Conservation (phyloP, 495 filamentous ascomycete genomes). For the Thermothielavioides terrestris region DNA sequence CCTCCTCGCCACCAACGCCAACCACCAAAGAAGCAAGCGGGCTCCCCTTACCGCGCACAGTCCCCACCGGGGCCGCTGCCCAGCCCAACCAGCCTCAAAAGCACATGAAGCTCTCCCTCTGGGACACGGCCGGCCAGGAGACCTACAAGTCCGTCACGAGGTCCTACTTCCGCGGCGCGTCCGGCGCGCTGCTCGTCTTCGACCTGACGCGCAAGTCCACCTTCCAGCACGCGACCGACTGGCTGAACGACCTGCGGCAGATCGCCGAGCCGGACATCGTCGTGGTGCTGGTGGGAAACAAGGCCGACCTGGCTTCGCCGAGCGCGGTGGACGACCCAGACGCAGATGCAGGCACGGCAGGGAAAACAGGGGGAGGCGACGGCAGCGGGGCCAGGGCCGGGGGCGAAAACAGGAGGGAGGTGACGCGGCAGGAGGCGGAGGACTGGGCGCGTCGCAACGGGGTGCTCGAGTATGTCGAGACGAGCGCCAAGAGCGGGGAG, state of each 20-base stretch:
- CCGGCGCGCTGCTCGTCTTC: slow-evolving; percentile 86
- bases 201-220: slow-evolving; percentile 84
- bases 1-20: slow-evolving; percentile 12
- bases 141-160: slow-evolving; percentile 93
- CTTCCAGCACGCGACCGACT: slow-evolving; percentile 74
- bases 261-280: slow-evolving; percentile 93
- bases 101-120: slow-evolving; percentile 68
- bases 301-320: slow-evolving; percentile 63
- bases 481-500: slow-evolving; percentile 88
- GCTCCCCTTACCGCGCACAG: slow-evolving; percentile 28
- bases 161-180: slow-evolving; percentile 90
- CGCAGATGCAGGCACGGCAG: background rate
- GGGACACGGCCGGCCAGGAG: slow-evolving; percentile 97
- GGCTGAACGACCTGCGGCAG: slow-evolving; percentile 84
- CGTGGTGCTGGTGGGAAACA: slow-evolving; percentile 91
- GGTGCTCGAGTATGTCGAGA: slow-evolving; percentile 86
- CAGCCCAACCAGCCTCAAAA: slow-evolving; percentile 48
- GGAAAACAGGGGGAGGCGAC: background rate
- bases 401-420: slow-evolving; percentile 34
- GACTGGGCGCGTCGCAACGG: slow-evolving; percentile 79
- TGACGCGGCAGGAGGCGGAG: slow-evolving; percentile 69
- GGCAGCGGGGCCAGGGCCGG: background rate
- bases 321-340: slow-evolving; percentile 9
- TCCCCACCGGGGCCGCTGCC: background rate
- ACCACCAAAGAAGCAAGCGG: slow-evolving; percentile 9